phyloP scores from a whole-genome alignment of 768 basidiomycete species.

The Hypsizygus marmoreus region DNA sequence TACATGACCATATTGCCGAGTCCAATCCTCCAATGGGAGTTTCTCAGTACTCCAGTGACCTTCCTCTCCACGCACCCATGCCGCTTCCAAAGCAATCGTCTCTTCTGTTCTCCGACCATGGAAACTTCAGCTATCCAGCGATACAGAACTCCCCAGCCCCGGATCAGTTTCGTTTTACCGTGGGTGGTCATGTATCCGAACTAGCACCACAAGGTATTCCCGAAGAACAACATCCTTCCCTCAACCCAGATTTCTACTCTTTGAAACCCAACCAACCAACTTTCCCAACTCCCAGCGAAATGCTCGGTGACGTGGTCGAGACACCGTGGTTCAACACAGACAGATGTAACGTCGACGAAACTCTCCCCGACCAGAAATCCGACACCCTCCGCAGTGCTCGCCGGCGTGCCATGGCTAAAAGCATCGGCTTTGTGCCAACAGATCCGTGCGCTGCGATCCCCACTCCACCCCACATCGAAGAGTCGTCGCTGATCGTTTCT shows the following conservation, averaged over 20 bases:
- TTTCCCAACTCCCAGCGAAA: constrained; percentile 68
- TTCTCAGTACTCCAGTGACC: no score
- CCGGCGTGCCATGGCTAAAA: constrained; percentile 57
- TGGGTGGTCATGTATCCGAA: neutral
- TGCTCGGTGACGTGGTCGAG: constrained; percentile 48
- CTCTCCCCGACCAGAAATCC: constrained; percentile 25
- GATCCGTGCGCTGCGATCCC: constrained; percentile 52
- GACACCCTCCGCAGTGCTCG: constrained; percentile 60
- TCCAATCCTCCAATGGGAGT: no score
- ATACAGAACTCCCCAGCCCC: constrained; percentile 3
- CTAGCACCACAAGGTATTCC: constrained; percentile 4
- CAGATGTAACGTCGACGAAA: constrained; percentile 6
- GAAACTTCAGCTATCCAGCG: constrained; percentile 5
- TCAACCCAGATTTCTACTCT: constrained; percentile 7
- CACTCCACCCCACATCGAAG: neutral
- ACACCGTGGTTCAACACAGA: constrained; percentile 12
- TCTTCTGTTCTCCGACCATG: constrained; percentile 14
- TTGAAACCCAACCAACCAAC: constrained; percentile 32
- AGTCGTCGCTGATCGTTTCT: constrained; percentile 6
- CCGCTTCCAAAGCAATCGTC: constrained; percentile 23
- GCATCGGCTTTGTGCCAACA: constrained; percentile 57
- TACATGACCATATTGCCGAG: no score
- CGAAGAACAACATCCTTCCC: constrained; percentile 5
- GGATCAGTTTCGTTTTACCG: constrained; percentile 3
- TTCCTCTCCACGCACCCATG: constrained; percentile 30